Percentiles rank a stretch among this genome's conserved stretches.
Conservation (phyloP, 371 early-diverging fungal genomes). For the Circinella umbellata region DNA sequence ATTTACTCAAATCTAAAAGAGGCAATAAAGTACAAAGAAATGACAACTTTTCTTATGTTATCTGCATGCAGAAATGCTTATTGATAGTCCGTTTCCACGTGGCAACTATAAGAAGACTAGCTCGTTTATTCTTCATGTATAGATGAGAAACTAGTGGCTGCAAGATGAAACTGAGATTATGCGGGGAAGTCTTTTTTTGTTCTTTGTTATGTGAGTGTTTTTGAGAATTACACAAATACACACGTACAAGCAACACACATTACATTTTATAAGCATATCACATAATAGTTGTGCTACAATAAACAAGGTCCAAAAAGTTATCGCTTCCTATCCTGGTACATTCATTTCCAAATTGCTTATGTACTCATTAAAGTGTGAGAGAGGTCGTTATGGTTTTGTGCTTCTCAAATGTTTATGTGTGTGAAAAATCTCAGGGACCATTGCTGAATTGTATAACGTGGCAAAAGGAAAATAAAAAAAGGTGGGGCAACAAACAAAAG, state of each 20-base stretch:
- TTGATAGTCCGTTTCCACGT: too few relatives aligned
- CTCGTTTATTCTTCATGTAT: too few relatives aligned
- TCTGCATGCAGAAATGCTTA: too few relatives aligned
- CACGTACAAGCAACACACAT: too few relatives aligned
- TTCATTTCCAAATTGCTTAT: not conserved
- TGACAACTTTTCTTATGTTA: too few relatives aligned
- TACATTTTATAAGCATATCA: too few relatives aligned
- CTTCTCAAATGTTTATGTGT: not conserved
- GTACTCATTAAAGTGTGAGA: not conserved
- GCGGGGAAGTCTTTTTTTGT: not conserved
- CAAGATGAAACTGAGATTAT: conserved; percentile 11
- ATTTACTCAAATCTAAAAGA: too few relatives aligned
- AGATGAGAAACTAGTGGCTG: not conserved
- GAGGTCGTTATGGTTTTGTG: not conserved
- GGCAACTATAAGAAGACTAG: too few relatives aligned
- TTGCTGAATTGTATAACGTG: not conserved
- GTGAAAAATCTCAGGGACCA: not conserved
- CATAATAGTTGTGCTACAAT: not conserved
- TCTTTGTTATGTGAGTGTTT: not conserved
- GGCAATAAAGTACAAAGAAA: too few relatives aligned
- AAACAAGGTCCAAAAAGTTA: not conserved
- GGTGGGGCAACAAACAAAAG: not conserved
- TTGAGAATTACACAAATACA: not conserved
- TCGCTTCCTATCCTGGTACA: conserved; percentile 5
- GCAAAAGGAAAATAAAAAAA: not conserved